phyloP scores from a whole-genome alignment of 176 grass and related monocot genomes.

The Oryza meridionalis region DNA sequence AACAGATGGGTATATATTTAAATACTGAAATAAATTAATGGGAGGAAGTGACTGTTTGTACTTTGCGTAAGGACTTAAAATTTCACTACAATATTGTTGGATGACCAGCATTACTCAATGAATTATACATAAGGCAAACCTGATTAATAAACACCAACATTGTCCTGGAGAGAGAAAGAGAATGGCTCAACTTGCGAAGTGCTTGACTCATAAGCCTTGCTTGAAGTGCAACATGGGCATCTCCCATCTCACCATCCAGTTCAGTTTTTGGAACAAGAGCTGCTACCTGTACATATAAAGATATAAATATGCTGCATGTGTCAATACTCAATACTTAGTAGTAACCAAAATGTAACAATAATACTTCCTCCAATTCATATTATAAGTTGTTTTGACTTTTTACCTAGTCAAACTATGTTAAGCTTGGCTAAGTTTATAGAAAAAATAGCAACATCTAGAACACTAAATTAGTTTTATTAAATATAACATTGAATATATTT shows the following conservation, averaged over 20 bases:
- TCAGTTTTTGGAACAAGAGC: slow-evolving; percentile 77
- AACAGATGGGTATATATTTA: not conserved
- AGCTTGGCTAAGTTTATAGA: no score
- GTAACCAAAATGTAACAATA: not conserved
- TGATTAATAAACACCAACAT: slow-evolving; percentile 81
- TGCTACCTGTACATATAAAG: slow-evolving; percentile 56
- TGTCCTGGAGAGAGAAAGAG: slow-evolving; percentile 64
- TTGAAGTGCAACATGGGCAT: slow-evolving; percentile 77
- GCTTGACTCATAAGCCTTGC: slow-evolving; percentile 80
- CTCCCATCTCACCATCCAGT: slow-evolving; percentile 84
- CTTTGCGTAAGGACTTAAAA: not conserved
- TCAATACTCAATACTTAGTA: not conserved
- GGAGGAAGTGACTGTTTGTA: not conserved
- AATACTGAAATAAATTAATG: not conserved
- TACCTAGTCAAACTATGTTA: no score
- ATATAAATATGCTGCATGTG: not conserved
- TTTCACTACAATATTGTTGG: not conserved
- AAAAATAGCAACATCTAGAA: no score
- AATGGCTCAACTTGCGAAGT: slow-evolving; percentile 80
- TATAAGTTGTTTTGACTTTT: no score
- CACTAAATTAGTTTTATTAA: no score
- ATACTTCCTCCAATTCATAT: not conserved
- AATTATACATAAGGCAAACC: slow-evolving; percentile 38
- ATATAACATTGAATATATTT: no score
- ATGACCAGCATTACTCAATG: not conserved